Conservation (phyloP, 2,329 filamentous ascomycete species). For the Blastomyces percursus region DNA sequence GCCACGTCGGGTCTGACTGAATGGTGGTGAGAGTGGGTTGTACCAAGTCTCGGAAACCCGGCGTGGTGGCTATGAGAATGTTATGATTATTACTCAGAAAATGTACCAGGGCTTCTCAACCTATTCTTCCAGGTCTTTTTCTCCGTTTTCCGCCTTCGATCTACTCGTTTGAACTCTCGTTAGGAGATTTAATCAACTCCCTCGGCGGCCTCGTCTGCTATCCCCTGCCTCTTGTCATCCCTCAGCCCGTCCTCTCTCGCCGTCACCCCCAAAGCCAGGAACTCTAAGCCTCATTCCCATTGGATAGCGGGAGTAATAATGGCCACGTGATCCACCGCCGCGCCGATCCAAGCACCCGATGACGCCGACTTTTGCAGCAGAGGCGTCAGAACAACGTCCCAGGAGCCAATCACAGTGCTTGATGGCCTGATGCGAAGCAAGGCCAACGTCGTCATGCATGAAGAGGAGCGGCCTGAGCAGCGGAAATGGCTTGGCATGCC, state of each 20-base stretch:
- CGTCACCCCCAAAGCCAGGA: not conserved
- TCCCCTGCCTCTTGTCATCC: no score
- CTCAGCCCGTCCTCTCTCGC: no score
- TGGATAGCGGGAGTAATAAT: not conserved
- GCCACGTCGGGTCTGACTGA: not conserved
- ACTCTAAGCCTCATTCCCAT: not conserved
- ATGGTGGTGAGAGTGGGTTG: no score
- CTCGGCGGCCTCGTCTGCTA: no score
- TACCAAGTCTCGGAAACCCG: no score
- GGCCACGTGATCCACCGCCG: not conserved
- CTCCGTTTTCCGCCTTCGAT: no score
- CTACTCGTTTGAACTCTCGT: no score
- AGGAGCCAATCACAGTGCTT: not conserved
- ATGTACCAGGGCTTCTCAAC: no score
- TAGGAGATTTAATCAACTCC: no score
- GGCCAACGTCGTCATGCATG: not conserved
- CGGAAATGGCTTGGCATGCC: not conserved
- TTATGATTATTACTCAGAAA: no score
- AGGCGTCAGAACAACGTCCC: not conserved
- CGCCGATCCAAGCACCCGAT: not conserved
- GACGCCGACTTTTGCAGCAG: not conserved
- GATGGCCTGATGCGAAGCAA: not conserved
- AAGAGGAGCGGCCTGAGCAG: not conserved
- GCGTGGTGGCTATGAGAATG: no score
- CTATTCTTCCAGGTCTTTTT: no score